Evolutionary conservation across 2,329 filamentous ascomycete genomes (phyloP).

Genomic region (Sclerotinia glacialis): DNA sequence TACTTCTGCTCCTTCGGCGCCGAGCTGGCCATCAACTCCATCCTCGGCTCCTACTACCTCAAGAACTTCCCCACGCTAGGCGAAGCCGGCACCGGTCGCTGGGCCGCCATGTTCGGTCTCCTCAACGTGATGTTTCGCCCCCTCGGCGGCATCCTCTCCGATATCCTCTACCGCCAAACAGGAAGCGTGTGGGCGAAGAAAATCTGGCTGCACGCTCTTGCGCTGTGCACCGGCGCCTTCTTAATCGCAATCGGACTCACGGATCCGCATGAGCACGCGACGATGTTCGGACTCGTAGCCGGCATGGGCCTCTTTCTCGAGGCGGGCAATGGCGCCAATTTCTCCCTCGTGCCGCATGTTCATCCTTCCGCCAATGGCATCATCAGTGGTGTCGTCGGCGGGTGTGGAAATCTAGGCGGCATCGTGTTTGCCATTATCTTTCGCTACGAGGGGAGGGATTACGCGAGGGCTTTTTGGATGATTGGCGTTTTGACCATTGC

Average conservation of each 20-base stretch:
- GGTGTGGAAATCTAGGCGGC: constrained; percentile 79
- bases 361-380: constrained; percentile 74
- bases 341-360: constrained; percentile 82
- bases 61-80: constrained; percentile 57
- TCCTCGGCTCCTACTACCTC: constrained; percentile 58
- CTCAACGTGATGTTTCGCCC: constrained; percentile 68
- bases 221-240: constrained; percentile 56
- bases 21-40: constrained; percentile 60
- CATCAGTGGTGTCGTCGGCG: constrained; percentile 75
- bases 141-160: constrained; percentile 58
- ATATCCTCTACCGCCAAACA: constrained; percentile 39
- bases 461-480: constrained; percentile 73
- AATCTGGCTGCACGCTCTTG: constrained; percentile 55
- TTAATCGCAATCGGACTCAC: constrained; percentile 61
- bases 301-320: constrained; percentile 80
- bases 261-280: constrained; percentile 58
- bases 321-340: constrained; percentile 82
- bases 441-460: constrained; percentile 63
- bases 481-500: constrained; percentile 73
- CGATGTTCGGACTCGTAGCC: constrained; percentile 74
- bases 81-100: constrained; percentile 56
- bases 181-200: constrained; percentile 63
- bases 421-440: constrained; percentile 83
- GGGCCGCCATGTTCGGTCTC: constrained; percentile 74
- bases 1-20: constrained; percentile 63